Evolutionary conservation across 192 early-diverging fungal genomes (phyloP), one percentile per base, ranked within the genome.

Genomic region (Coemansia sp.): DNA sequence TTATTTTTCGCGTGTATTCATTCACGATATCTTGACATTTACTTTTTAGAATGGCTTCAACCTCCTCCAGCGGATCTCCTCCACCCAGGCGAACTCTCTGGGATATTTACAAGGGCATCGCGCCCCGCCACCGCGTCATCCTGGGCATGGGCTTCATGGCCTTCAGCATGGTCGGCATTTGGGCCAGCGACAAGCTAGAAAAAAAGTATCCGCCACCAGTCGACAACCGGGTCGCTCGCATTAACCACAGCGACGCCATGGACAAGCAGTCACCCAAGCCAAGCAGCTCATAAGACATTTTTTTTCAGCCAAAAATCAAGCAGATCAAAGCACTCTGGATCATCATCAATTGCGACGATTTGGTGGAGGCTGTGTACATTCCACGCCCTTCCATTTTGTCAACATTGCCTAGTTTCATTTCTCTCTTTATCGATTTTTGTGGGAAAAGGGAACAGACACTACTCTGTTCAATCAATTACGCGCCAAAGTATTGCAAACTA

Each of bases 101-200:
- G 79, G 31, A 39, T 3, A 69, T 76, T 16, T 82, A 82, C 70
- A 82, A 82, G 68, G 70, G 70, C 34, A 66, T 82, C 31, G 67
- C 59, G 69, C 79, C 79, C 9, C 73, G 74, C 35, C 57, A 72
- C 68, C 79, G 79, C 50, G 69, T 82, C 43, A 71, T 76, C 41
- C 57, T 82, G 25, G 79, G 79, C 66, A 73, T 82, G 74, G 70
- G 70, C 38, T 73, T 82, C 64, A 82, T 82, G 79, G 79, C 67
- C 23, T 73, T 82, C 61, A 76, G 73, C 67, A 76, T 82, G 70
- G 11, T 73, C 20, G 79, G 79, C 14, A 36, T 82, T 48, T 82
- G 74, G 73, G 74, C 65, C 62, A 82, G 79, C 66, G 79, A 82
- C 68, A 69, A 59, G 65, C 70, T 82, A 31, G 79, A 82, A 53